Evolutionary conservation across 148 eudicot species (phyloP).

Genomic region (Nepenthes gracilis): DNA sequence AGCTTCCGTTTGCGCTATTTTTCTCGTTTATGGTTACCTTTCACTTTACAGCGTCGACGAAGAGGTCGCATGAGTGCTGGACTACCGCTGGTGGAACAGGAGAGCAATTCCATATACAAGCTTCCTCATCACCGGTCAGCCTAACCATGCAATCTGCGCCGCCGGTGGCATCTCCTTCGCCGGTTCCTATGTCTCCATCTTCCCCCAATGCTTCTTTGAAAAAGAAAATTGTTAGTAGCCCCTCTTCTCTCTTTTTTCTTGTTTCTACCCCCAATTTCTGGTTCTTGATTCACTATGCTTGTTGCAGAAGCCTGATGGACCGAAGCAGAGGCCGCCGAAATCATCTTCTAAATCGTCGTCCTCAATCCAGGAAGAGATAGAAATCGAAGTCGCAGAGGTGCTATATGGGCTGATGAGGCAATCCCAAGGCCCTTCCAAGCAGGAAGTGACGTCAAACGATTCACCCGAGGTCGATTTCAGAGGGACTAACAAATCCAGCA

Average conservation of each 20-base stretch:
- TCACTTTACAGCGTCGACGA: conserved; percentile 45
- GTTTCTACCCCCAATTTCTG: neutral
- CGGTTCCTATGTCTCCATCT: conserved; percentile 68
- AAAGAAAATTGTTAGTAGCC: conserved; percentile 62
- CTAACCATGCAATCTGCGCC: conserved; percentile 9
- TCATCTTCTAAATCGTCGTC: conserved; percentile 46
- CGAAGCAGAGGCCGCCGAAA: conserved; percentile 62
- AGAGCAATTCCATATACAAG: conserved; percentile 37
- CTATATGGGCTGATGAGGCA: conserved; percentile 80
- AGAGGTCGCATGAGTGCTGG: conserved; percentile 75
- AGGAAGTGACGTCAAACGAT: conserved; percentile 27
- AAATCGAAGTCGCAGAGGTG: conserved; percentile 92
- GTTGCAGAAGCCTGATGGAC: conserved; percentile 64
- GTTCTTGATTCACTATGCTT: neutral
- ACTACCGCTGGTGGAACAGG: conserved; percentile 40
- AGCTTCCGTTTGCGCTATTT: neutral
- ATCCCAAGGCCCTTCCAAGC: conserved; percentile 56
- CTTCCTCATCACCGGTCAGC: conserved; percentile 55
- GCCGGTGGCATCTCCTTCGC: conserved; percentile 10
- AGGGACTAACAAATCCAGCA: conserved; percentile 19
- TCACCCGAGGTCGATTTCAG: conserved; percentile 24
- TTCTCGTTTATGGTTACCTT: neutral
- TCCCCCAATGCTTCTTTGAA: conserved; percentile 54
- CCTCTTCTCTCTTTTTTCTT: conserved; percentile 2
- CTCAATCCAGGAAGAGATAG: conserved; percentile 75